Evolutionary conservation across 805 yeast genomes (phyloP), one percentile per base, ranked within the genome.

Genomic region (Kazachstania psychrophila): DNA sequence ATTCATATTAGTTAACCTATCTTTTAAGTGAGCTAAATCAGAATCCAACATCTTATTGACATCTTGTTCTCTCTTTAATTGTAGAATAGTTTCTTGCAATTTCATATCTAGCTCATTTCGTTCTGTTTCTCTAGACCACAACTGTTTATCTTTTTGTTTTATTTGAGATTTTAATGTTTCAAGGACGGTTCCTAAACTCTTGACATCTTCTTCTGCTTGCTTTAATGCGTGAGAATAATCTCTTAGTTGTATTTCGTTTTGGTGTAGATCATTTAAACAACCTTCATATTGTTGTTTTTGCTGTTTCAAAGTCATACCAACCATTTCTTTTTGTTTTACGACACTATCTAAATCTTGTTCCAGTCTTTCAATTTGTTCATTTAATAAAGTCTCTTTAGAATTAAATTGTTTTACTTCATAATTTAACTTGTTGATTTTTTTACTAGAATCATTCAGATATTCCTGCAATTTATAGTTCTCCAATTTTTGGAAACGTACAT

Each of bases 221-320:
- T 63, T 60, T 23, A 81, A 52, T 8, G 70, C 53, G 22, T 60
- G 64, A 40, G 69, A 61, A 24, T 72, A 58, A 47, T 79, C 83
- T 14, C 58, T 52, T 36, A 75, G 58, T 42, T 84, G 85, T 33
- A 77, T 68, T 52, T 88, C 95, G 2, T 92, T 88, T 34, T 73
- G 70, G 49, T 86, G 94, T 18, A 87, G 64, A 49, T 83, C 82
- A 39, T 68, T 66, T 47, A 70, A 75, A 53, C 84, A 81, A 42
- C 78, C 81, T 24, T 83, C 88, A 23, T 94, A 76, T 42, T 94
- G 71, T 13, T 66, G 59, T 51, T 77, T 79, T 58, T 82, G 86
- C 23, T 80, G 62, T 26, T 72, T 73, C 15, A 79, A 61, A 22
- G 73, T 69, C 26, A 70, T 67, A 1, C 65, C 54, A 22, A 85